Conservation (phyloP, 179 eudicot species). For the Carnegiea gigantea region DNA sequence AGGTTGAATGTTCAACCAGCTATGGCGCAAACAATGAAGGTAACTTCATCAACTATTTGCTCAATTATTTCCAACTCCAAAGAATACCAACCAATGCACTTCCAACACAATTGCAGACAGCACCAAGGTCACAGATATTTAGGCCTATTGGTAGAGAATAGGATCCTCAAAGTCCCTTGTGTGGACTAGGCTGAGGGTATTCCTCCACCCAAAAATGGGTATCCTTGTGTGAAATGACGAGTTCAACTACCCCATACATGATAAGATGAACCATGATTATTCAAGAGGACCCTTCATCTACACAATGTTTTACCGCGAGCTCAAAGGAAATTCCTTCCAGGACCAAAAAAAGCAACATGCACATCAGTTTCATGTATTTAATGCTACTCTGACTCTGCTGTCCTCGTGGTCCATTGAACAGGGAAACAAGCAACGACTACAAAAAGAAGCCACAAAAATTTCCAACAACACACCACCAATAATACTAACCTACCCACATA, state of each 20-base stretch:
- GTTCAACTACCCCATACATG: not conserved
- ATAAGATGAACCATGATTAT: not conserved
- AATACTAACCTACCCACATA: not conserved
- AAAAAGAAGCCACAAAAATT: not conserved
- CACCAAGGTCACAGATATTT: too few relatives aligned
- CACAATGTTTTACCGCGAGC: not conserved
- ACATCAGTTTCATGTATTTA: slow-evolving; percentile 4
- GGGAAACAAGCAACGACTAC: slow-evolving; percentile 8
- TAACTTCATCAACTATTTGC: not conserved
- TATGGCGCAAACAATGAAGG: not conserved
- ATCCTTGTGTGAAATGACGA: not conserved
- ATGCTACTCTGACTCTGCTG: not conserved
- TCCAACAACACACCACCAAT: not conserved
- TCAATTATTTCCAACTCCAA: not conserved
- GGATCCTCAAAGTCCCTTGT: not conserved
- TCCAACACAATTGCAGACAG: not conserved
- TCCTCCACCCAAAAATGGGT: not conserved
- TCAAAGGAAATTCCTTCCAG: not conserved
- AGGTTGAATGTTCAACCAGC: not conserved
- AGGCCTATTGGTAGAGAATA: not conserved
- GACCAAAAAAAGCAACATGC: not conserved
- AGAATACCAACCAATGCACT: not conserved
- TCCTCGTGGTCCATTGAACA: not conserved
- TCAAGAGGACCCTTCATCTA: not conserved
- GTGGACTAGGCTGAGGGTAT: not conserved